These are phyloP conservation scores for Lactarius deliciosus DNA, from an alignment of 768 basidiomycete genomes.

Conservation along the genomic window DNA sequence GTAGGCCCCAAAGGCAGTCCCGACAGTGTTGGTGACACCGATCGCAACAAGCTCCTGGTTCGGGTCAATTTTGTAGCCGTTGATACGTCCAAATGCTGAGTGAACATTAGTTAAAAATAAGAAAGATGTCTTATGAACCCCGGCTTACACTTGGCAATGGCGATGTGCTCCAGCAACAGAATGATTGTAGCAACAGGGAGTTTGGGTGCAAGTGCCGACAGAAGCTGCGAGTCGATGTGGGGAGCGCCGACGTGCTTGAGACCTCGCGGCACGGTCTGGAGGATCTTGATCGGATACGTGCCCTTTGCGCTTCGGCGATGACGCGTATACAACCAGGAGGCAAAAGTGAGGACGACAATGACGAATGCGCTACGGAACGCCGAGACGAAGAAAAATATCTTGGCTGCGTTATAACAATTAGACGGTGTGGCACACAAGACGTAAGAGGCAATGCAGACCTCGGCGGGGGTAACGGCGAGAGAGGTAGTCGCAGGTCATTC, in stretches of 20 bases:
- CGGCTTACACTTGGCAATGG: constrained; percentile 88
- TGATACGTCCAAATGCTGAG: constrained; percentile 88
- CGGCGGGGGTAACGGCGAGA: constrained; percentile 59
- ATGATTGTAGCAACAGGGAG: constrained; percentile 87
- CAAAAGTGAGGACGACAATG: constrained; percentile 80
- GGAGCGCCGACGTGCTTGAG: constrained; percentile 60
- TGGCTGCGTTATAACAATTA: constrained; percentile 42
- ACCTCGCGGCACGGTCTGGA: constrained; percentile 82
- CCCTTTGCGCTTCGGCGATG: constrained; percentile 56
- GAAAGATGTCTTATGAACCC: too few relatives aligned
- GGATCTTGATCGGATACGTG: constrained; percentile 80
- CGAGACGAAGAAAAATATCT: constrained; percentile 73
- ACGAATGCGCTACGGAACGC: constrained; percentile 86
- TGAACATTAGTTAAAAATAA: not conserved
- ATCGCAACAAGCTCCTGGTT: constrained; percentile 97
- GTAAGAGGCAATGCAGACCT: constrained; percentile 40
- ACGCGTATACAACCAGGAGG: constrained; percentile 82
- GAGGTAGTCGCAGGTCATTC: constrained; percentile 51
- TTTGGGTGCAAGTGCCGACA: constrained; percentile 68
- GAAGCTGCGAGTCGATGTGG: constrained; percentile 47
- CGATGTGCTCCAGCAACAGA: constrained; percentile 91
- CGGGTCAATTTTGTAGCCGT: constrained; percentile 91
- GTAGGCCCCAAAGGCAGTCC: constrained; percentile 87
- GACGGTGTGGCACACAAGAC: constrained; percentile 2
- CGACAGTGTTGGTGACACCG: constrained; percentile 92